phyloP scores from a whole-genome alignment of 2,329 filamentous ascomycete genomes.

The Thelonectria blattea region DNA sequence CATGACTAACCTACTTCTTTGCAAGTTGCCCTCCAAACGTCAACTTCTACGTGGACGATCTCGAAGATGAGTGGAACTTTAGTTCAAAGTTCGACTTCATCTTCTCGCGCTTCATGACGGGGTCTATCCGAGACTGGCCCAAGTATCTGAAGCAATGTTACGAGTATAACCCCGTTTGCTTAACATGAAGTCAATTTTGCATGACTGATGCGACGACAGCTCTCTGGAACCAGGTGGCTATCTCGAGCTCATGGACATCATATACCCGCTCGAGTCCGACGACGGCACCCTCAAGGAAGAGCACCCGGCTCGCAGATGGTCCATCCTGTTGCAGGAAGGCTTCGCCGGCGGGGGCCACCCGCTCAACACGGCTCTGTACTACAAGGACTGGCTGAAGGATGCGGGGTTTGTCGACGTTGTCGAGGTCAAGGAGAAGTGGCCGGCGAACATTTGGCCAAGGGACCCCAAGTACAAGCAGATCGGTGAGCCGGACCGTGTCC shows the following conservation, averaged over 20 bases:
- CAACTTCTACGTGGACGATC: constrained; percentile 21
- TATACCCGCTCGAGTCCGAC: constrained; percentile 20
- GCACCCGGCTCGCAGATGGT: constrained; percentile 22
- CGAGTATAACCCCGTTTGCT: background rate
- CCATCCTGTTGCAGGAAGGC: constrained; percentile 15
- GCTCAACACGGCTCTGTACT: constrained; percentile 7
- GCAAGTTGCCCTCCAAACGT: constrained; percentile 25
- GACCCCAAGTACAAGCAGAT: constrained; percentile 29
- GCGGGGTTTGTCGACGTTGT: constrained; percentile 23
- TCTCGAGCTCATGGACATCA: constrained; percentile 24
- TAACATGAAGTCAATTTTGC: no score
- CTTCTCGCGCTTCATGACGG: constrained; percentile 21
- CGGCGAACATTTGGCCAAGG: constrained; percentile 22
- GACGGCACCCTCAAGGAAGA: constrained; percentile 20
- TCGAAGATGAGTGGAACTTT: constrained; percentile 26
- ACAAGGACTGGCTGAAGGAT: constrained; percentile 21
- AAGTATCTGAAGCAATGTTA: constrained; percentile 13
- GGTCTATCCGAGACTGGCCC: constrained; percentile 17
- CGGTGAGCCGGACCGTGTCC: constrained; percentile 4
- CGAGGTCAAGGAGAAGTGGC: constrained; percentile 22
- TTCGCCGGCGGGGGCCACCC: constrained; percentile 8
- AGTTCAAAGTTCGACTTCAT: constrained; percentile 22
- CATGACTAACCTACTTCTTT: constrained; percentile 19
- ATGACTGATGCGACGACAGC: background rate
- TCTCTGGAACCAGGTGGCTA: constrained; percentile 23